A percentile compares a stretch with the other conserved stretches of the same genome.
Conservation (phyloP, 257 asterid species). For the Solanum virginianum region DNA sequence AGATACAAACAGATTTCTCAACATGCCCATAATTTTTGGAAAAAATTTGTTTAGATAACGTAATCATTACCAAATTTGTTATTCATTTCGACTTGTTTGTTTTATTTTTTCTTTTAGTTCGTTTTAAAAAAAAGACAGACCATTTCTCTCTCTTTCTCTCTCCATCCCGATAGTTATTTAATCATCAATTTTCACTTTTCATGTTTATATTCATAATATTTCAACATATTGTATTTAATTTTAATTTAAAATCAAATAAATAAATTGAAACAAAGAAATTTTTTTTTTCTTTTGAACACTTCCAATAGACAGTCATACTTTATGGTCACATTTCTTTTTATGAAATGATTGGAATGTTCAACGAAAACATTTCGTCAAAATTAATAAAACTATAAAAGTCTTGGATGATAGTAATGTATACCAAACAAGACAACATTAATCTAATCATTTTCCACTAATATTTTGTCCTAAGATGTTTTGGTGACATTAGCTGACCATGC, state of each 20-base stretch:
- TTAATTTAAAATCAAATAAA: neutral
- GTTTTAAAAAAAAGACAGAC: neutral
- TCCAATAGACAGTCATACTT: neutral
- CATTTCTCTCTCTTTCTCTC: too few species aligned
- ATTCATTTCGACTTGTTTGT: neutral
- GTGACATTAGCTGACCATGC: neutral
- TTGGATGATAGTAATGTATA: conserved; percentile 1
- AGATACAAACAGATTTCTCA: neutral
- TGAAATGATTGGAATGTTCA: neutral
- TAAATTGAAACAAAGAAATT: rapidly evolving
- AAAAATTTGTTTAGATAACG: neutral
- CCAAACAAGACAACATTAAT: neutral
- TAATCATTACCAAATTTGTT: neutral
- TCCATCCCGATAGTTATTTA: too few species aligned
- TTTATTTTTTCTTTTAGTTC: too few species aligned
- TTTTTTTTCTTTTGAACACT: neutral
- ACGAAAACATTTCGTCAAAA: neutral
- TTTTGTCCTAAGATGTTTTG: too few species aligned
- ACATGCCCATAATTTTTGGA: neutral
- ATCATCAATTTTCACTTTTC: rapidly evolving
- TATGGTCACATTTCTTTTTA: neutral
- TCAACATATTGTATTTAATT: too few species aligned
- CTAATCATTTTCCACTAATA: neutral
- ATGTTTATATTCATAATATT: neutral
- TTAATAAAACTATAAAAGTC: neutral